These are phyloP conservation scores for Porcisia deanei DNA, from an alignment of 208 protist genomes.

Conservation along the genomic window DNA sequence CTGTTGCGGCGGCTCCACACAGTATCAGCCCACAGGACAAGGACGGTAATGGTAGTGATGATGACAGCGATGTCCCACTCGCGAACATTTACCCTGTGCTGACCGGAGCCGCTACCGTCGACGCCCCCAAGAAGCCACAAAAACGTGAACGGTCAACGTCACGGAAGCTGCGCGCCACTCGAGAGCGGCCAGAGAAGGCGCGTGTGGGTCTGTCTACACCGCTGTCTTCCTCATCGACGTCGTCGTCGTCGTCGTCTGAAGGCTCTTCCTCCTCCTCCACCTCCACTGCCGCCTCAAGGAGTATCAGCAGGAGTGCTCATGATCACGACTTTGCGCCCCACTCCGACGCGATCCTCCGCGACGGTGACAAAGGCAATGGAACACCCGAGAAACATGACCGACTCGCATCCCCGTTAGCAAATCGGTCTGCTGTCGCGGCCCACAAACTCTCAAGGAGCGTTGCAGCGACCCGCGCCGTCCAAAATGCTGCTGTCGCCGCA, in stretches of 20 bases:
- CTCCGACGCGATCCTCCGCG: conserved; percentile 3
- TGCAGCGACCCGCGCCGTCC: not conserved
- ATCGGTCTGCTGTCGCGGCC: conserved; percentile 1
- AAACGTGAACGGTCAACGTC: not conserved
- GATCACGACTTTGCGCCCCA: not conserved
- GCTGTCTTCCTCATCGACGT: conserved; percentile 6
- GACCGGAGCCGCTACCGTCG: not conserved
- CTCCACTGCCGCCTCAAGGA: conserved; percentile 12
- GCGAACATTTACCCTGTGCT: not conserved
- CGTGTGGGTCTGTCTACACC: conserved; percentile 7
- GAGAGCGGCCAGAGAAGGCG: conserved; percentile 1
- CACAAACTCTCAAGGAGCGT: conserved; percentile 12
- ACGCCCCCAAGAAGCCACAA: not conserved
- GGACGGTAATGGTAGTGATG: not conserved
- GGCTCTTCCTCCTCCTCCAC: not conserved
- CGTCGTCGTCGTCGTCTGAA: conserved; percentile 10
- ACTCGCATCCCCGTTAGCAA: not conserved
- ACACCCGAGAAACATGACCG: not conserved
- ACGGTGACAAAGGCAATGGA: not conserved
- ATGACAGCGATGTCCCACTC: conserved; percentile 15
- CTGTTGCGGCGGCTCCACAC: not conserved
- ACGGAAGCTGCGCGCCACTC: not conserved
- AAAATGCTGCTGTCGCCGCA: not conserved
- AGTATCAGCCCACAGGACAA: not conserved
- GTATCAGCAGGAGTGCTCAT: not conserved